Evolutionary conservation across 805 yeast species (phyloP).

Genomic region (Barnettozyma wickerhamii): DNA sequence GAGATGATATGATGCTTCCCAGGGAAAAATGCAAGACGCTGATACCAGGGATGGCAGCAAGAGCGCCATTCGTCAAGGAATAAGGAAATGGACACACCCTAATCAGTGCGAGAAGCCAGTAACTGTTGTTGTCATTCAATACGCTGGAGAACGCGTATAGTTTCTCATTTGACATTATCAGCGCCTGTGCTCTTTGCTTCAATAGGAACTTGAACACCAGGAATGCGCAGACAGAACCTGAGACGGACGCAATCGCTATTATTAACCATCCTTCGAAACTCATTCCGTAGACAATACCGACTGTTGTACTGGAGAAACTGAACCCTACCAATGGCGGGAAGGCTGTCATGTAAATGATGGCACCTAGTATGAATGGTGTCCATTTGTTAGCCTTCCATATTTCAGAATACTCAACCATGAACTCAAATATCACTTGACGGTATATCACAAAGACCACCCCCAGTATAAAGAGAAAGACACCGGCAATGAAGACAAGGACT

Average conservation of each 20-base stretch:
- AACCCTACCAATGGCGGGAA: constrained; percentile 93
- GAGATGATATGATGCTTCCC: constrained; percentile 75
- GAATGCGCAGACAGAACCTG: constrained; percentile 77
- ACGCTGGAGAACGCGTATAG: constrained; percentile 74
- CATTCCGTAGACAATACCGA: constrained; percentile 84
- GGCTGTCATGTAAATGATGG: constrained; percentile 58
- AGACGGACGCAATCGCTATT: constrained; percentile 60
- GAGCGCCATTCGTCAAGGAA: constrained; percentile 86
- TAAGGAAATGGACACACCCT: constrained; percentile 92
- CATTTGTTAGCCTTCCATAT: constrained; percentile 18
- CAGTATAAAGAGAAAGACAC: constrained; percentile 1
- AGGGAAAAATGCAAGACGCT: constrained; percentile 54
- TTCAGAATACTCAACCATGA: constrained; percentile 23
- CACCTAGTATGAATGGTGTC: constrained; percentile 45
- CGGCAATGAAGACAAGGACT: constrained; percentile 2
- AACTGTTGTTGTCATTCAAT: constrained; percentile 63
- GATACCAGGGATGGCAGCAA: constrained; percentile 82
- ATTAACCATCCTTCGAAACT: constrained; percentile 71
- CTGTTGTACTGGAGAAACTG: constrained; percentile 56
- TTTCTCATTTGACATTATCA: constrained; percentile 58
- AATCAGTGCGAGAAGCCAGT: constrained; percentile 63
- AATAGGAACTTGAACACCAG: constrained; percentile 58
- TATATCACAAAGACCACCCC: constrained; percentile 13
- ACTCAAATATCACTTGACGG: constrained; percentile 16
- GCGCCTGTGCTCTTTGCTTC: constrained; percentile 48